Conservation (phyloP, 1,139 yeast species). For the Yamadazyma trypodendri region DNA sequence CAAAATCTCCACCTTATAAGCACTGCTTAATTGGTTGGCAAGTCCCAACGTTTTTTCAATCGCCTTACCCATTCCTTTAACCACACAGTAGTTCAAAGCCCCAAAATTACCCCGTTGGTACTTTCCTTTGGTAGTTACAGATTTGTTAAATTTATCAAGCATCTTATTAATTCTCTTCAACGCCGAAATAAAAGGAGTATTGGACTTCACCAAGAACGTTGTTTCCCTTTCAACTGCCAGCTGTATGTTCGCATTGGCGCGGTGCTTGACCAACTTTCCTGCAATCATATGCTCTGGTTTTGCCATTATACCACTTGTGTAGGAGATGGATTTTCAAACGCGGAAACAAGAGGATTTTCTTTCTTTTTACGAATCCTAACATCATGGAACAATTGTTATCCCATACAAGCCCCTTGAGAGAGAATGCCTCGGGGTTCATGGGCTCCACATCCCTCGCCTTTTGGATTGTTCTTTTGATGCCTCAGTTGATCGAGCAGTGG, state of each 20-base stretch:
- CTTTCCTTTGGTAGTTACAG: slow-evolving; percentile 22
- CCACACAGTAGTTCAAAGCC: slow-evolving; percentile 43
- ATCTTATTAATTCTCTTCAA: slow-evolving; percentile 54
- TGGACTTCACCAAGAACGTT: slow-evolving; percentile 52
- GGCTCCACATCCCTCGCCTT: slow-evolving; percentile 72
- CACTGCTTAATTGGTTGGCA: slow-evolving; percentile 38
- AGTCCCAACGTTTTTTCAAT: slow-evolving; percentile 56
- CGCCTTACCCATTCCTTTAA: slow-evolving; percentile 71
- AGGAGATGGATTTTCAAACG: not conserved
- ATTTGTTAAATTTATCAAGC: slow-evolving; percentile 36
- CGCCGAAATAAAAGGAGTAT: slow-evolving; percentile 64
- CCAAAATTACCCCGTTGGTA: slow-evolving; percentile 40
- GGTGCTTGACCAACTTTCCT: slow-evolving; percentile 46
- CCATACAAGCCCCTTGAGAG: slow-evolving; percentile 23
- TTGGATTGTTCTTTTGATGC: slow-evolving; percentile 78
- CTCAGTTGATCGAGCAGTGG: slow-evolving; percentile 85
- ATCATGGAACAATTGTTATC: slow-evolving; percentile 1
- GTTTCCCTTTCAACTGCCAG: slow-evolving; percentile 41
- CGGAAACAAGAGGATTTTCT: not conserved
- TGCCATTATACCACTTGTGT: not conserved
- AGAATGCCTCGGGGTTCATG: slow-evolving; percentile 57
- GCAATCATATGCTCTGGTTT: slow-evolving; percentile 7
- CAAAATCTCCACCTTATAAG: slow-evolving; percentile 48
- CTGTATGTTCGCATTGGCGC: slow-evolving; percentile 34
- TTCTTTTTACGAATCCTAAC: not conserved